Evolutionary conservation across 805 yeast genomes (phyloP).

Genomic region (Schizosaccharomyces lindneri): DNA sequence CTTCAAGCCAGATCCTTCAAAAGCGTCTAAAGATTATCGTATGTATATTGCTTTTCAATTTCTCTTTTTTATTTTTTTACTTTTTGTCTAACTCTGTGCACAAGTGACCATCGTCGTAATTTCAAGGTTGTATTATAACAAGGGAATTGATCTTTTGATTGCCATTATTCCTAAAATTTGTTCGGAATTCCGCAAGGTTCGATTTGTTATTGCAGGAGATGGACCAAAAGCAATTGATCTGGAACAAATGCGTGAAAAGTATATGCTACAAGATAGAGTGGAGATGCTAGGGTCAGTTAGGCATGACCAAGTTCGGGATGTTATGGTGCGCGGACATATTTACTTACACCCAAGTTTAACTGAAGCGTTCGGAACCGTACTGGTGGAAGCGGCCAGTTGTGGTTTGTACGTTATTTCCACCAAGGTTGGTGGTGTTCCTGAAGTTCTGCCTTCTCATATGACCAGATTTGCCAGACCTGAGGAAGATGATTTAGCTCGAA

Average conservation of each 20-base stretch:
- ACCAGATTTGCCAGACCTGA: conserved; percentile 76
- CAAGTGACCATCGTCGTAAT: conserved; percentile 62
- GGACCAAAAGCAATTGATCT: conserved; percentile 88
- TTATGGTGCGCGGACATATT: conserved; percentile 82
- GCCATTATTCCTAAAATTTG: conserved; percentile 75
- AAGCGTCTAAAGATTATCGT: conserved; percentile 16
- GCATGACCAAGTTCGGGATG: conserved; percentile 80
- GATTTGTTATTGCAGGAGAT: conserved; percentile 79
- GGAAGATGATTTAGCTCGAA: conserved; percentile 52
- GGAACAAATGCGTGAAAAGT: conserved; percentile 81
- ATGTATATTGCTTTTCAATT: not conserved
- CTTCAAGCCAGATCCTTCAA: conserved; percentile 23
- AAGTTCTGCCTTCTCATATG: conserved; percentile 81
- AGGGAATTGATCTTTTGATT: conserved; percentile 74
- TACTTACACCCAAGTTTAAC: conserved; percentile 83
- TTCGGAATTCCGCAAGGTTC: conserved; percentile 30
- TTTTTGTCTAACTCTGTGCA: too few relatives aligned
- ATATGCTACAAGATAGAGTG: conserved; percentile 68
- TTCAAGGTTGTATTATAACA: conserved; percentile 78
- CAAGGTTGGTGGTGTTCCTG: conserved; percentile 92
- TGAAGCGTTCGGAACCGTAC: conserved; percentile 92
- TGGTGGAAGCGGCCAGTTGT: conserved; percentile 94
- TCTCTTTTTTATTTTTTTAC: not conserved
- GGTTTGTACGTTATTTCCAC: conserved; percentile 86
- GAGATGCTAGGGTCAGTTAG: conserved; percentile 62